phyloP scores from a whole-genome alignment of 2,329 filamentous ascomycete genomes.

The Beauveria brongniartii region DNA sequence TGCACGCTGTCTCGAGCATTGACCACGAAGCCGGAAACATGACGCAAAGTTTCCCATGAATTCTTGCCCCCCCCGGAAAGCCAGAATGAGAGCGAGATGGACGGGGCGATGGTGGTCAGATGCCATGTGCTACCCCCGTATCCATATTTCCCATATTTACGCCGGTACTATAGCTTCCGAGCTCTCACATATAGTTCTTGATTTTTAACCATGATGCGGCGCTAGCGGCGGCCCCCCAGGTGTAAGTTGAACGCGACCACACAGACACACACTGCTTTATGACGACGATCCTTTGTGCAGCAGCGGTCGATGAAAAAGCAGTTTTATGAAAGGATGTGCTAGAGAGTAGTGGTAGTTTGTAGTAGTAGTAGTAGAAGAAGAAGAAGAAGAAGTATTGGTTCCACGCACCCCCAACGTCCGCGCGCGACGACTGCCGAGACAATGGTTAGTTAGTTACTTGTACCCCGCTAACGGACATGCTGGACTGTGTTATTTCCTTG shows the following conservation, averaged over 20 bases:
- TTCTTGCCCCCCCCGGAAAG: too few relatives aligned
- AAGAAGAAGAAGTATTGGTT: background rate
- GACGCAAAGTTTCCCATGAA: too few relatives aligned
- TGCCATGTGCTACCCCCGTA: too few relatives aligned
- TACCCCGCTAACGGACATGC: too few relatives aligned
- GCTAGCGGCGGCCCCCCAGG: background rate
- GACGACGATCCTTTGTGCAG: too few relatives aligned
- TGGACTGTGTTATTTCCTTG: too few relatives aligned
- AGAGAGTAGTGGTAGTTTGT: background rate
- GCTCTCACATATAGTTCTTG: background rate
- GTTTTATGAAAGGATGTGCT: too few relatives aligned
- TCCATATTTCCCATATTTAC: background rate
- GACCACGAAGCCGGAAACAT: too few relatives aligned
- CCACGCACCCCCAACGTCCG: background rate
- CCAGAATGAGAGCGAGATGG: too few relatives aligned
- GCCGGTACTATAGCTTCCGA: background rate
- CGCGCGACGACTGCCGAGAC: background rate
- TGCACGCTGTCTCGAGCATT: too few relatives aligned
- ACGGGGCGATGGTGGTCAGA: too few relatives aligned
- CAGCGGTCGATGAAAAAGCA: too few relatives aligned
- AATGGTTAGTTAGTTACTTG: background rate
- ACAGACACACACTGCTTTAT: background rate
- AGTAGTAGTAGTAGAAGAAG: background rate
- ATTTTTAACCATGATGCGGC: background rate
- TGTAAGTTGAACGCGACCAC: background rate